A percentile compares a stretch with the other conserved stretches of the same genome.
Conservation (phyloP, 352 stramenopile species). For the Phytophthora lateralis region DNA sequence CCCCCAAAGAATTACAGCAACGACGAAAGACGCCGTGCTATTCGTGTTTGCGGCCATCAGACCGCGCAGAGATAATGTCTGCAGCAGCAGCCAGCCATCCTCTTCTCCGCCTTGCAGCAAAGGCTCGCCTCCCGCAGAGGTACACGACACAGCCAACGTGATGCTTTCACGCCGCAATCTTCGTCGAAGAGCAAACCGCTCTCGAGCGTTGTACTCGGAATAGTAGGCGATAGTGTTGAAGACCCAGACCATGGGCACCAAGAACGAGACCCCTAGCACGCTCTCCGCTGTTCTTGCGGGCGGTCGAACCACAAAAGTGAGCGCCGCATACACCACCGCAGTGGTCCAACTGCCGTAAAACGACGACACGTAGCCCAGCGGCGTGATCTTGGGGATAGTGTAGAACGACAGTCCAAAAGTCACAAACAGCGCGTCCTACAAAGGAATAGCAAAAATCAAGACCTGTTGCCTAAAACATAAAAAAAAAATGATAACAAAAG, state of each 20-base stretch:
- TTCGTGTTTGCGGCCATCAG: slow-evolving; percentile 41
- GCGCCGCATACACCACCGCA: slow-evolving; percentile 52
- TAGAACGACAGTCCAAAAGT: slow-evolving; percentile 88
- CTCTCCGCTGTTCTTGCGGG: slow-evolving; percentile 48
- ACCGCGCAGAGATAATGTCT: slow-evolving; percentile 34
- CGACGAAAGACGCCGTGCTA: slow-evolving; percentile 61
- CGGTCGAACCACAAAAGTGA: slow-evolving; percentile 64
- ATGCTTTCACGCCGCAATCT: slow-evolving; percentile 81
- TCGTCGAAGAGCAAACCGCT: slow-evolving; percentile 75
- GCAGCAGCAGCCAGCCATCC: slow-evolving; percentile 38
- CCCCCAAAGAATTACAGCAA: slow-evolving; percentile 75
- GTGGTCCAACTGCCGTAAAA: slow-evolving; percentile 77
- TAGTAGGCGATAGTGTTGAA: slow-evolving; percentile 90
- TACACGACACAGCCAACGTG: slow-evolving; percentile 71
- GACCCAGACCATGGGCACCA: slow-evolving; percentile 74
- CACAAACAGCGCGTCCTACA: slow-evolving; percentile 79
- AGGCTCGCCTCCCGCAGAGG: slow-evolving; percentile 36
- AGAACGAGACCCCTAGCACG: slow-evolving; percentile 71
- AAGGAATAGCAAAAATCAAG: slow-evolving; percentile 9
- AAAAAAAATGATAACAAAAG: slow-evolving; percentile 1
- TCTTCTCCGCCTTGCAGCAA: slow-evolving; percentile 34
- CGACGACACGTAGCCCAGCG: slow-evolving; percentile 76
- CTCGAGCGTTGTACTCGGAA: slow-evolving; percentile 82
- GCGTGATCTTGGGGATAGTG: slow-evolving; percentile 85
- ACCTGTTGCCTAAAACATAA: slow-evolving; percentile 1